Evolutionary conservation across 352 stramenopile species (phyloP).

Genomic region (Pythium periplocum): DNA sequence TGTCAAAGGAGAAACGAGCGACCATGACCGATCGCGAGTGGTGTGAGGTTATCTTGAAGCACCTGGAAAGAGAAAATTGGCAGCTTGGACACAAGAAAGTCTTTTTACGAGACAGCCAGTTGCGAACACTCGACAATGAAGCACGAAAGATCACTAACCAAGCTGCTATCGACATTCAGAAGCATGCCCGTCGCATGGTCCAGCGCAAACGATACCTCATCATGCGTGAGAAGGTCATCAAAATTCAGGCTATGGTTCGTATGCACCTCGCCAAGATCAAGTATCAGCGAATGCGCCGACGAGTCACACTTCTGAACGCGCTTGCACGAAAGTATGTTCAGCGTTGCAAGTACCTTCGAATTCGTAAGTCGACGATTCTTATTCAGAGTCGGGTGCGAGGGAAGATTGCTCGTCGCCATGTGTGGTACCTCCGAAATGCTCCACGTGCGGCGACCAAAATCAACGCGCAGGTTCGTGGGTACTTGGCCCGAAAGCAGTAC

Average conservation of each 20-base stretch:
- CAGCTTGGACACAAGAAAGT: constrained; percentile 88
- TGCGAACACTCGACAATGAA: constrained; percentile 81
- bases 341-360: constrained; percentile 55
- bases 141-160: constrained; percentile 83
- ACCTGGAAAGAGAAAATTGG: constrained; percentile 80
- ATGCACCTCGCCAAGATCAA: constrained; percentile 59
- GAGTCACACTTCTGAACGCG: constrained; percentile 67
- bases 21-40: constrained; percentile 71
- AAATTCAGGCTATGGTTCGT: constrained; percentile 58
- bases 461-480: constrained; percentile 63
- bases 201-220: constrained; percentile 65
- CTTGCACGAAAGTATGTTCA: constrained; percentile 68
- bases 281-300: constrained; percentile 45
- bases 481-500: constrained; percentile 62
- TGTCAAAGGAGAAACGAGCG: constrained; percentile 43
- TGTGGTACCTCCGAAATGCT: constrained; percentile 66
- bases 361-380: constrained; percentile 62
- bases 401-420: constrained; percentile 62
- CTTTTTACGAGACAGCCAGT: constrained; percentile 79
- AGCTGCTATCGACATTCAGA: constrained; percentile 71
- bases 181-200: constrained; percentile 57
- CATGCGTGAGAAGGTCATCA: constrained; percentile 53
- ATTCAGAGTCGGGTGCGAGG: constrained; percentile 71
- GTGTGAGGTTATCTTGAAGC: constrained; percentile 79
- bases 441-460: constrained; percentile 77